A percentile compares a stretch with the other conserved stretches of the same genome.
Conservation (phyloP, 805 yeast genomes). For the Wickerhamomyces kurtzmanii region DNA sequence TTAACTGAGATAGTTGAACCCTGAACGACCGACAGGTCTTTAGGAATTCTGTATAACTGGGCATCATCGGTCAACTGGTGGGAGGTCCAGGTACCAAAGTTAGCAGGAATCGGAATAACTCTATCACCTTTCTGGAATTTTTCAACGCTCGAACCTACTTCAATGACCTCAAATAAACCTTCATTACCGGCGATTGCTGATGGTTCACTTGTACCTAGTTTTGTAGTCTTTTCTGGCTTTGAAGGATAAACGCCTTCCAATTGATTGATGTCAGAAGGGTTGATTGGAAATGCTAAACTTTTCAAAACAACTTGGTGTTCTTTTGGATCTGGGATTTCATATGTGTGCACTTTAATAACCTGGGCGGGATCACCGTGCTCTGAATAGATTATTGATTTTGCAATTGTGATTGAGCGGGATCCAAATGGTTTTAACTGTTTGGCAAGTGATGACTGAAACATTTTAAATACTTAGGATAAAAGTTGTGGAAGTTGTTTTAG, state of each 20-base stretch:
- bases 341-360: constrained; percentile 40
- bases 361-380: constrained; percentile 60
- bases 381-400: constrained; percentile 60
- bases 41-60: constrained; percentile 44
- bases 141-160: constrained; percentile 46
- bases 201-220: constrained; percentile 51
- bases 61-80: constrained; percentile 47
- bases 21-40: constrained; percentile 39
- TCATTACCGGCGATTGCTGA: constrained; percentile 90
- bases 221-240: constrained; percentile 44
- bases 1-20: constrained; percentile 91
- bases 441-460: no score
- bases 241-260: constrained; percentile 80
- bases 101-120: constrained; percentile 70
- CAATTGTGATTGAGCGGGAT: constrained; percentile 22
- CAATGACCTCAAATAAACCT: constrained; percentile 81
- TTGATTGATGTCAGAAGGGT: constrained; percentile 87
- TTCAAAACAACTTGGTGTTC: constrained; percentile 47
- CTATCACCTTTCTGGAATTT: constrained; percentile 65
- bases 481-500: no score
- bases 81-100: constrained; percentile 92
- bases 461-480: no score
- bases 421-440: no score
- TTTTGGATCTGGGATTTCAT: constrained; percentile 36
- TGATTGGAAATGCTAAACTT: constrained; percentile 74